Evolutionary conservation across 768 basidiomycete genomes (phyloP), one percentile per base, ranked within the genome.

Genomic region (Holtermanniella nyarrowii): DNA sequence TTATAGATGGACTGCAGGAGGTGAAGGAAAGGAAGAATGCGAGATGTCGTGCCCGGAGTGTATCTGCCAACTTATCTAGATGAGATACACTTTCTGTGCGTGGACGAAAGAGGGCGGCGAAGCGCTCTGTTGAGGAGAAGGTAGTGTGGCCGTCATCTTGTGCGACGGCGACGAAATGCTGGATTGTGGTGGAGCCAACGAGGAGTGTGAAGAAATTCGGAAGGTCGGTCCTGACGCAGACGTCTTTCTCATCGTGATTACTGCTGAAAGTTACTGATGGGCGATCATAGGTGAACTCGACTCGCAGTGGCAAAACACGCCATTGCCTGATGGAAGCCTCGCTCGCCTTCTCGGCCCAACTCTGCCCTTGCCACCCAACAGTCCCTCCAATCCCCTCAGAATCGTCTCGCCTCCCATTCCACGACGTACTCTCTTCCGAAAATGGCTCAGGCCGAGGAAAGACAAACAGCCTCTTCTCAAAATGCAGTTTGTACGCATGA

Each of bases 401-500:
- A 46, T 58, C 58, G 5, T 49, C 43, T 63, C 1, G 64, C 57
- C 41, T 72, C 72, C 46, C 49, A 67, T 26, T 53, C 48, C 10
- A 26, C 44, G 13, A 48, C 48, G 2, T 43, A 45, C 4, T 42
- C 47, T 10, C n/a, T 42, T 13, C 45, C 43, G 1, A 48, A 56
- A 14, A 76, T 1, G 80, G 81, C 49, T 82, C 82, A 0, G 83
- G 83, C 10, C 82, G 74, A 22, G 77, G 73, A 56, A 75, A 82
- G 0, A 84, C 77, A 48, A 77, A 75, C 18, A 85, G 72, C 4
- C 69, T 55, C 61, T 81, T 82, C 27, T 60, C 48, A 63, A 83
- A 84, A 61, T 84, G 82, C 44, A 85, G 63, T 18, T 74, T 73
- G 72, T 75, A 78, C 0, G 84, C 83, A 26, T 81, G 76, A 50